Base-by-base conservation (phyloP, 2,329 filamentous ascomycete species). In the Nemania sp. region DNA sequence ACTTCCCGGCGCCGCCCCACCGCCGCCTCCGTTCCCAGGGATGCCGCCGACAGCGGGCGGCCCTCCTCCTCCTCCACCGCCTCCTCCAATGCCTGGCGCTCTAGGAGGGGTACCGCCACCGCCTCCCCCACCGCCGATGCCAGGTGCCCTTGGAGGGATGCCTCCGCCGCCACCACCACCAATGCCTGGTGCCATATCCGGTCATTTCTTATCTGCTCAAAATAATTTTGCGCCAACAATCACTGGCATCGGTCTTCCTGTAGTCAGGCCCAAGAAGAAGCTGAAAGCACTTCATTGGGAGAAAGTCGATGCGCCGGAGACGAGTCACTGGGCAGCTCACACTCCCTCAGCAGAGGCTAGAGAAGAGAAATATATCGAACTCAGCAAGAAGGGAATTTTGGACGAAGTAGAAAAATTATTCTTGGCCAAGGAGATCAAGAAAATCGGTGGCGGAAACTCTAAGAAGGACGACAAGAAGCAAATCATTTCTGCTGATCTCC, bases 271-370 rank as follows among this genome's bases (percentile, higher is more conserved):
- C 24, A 98, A 98, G 88, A 98, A 97, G 89, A 99, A 98, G 86
- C 93, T 99, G 80, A 99, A 99, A 89, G 95, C 95, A 67, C 87
- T 99, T 73, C 96, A 99, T 83, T 98, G 96, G 95, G 96, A 99
- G 82, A 98, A 98, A 85, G 93, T 99, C 62, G 96, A 99, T 80
- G 88, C 92, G 61, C 93, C 94, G 24, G 90, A 96, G 78, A 92
- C 93, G 58, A 98, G 95, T 62, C 93, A 98, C 74, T 98, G 95
- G 95, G 94, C 94, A 38, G 87, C 89, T 7, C 93, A 97, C 79
- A 89, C 92, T 32, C 92, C 93, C 5, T 97, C 93, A n/a, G 88
- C 90, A 4, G 91, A 97, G 78, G 92, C 92, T 69, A 93, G 94
- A 77, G 96, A 99, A 82, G 93, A 97, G 81, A 98, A 98, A 80